Base-by-base conservation (phyloP, 2,329 filamentous ascomycete genomes). In the Aspergillus thermomutatus region DNA sequence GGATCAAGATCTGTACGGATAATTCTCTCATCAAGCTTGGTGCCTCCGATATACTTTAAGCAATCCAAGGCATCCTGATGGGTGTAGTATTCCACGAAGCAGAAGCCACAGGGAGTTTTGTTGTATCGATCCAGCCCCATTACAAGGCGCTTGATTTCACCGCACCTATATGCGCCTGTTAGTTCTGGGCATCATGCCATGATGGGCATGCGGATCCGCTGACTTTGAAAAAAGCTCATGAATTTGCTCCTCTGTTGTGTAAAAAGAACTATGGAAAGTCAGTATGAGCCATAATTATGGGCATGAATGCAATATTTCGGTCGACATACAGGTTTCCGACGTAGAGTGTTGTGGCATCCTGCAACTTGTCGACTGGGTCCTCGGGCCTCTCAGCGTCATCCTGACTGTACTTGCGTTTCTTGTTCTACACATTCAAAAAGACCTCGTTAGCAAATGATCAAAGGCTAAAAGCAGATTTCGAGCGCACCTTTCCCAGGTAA, bases 71-170 rank as follows among this genome's bases (percentile, higher is more conserved):
- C 94, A 75, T 99, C 94, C 72, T 96, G 89, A 75, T 97, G 94
- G 28, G 88, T 97, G 80, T 97, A 97, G 79, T 99, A 99, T 78
- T 99, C 94, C 69, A 99, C 94, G 72, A 99, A 99, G 82, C 94
- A 99, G 82, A 99, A 99, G 43, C 94, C 94, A 76, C 94, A 99
- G 1, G 94, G 94, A 0, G 94, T 99, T 80, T 99, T 99, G 76
- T 89, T 90, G 81, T 94, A 96, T 56, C 94, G 89, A 74, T 99
- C 94, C 52, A 99, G 86, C 50, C 94, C 94, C 94, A 99, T 99
- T 63, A 99, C 86, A 49, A 99, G 85, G 27, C 94, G 90, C 79
- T 99, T 99, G 78, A 99, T 96, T 80, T 97, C 94, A 69, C 94
- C 94, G 76, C 92, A 88, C 72, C 83, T 85, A 53, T 28, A 58